Evolutionary conservation across 2,329 filamentous ascomycete genomes (phyloP), one percentile per base, ranked within the genome.

Genomic region (Alternaria ethzedia): DNA sequence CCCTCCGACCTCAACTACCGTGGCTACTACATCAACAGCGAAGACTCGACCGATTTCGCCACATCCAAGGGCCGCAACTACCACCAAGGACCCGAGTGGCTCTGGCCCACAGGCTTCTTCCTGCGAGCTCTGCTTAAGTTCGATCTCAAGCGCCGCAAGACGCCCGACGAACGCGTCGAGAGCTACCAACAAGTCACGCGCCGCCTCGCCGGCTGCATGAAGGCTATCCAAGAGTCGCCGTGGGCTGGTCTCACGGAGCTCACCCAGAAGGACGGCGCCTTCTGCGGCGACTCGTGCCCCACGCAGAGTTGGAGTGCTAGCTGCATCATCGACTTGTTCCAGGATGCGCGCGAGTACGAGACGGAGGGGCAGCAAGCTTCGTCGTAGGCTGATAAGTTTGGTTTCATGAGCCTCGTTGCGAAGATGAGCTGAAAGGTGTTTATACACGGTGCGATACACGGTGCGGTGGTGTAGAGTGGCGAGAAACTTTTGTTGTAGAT

Each of bases 41-140:
- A 98, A 75, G 96, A 99, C 81, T 95, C 91, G 63, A 89, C 88
- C 12, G 92, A 98, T 79, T 98, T 97, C 75, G 88, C 92, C 11
- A 98, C 95, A 0, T 89, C 91, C 71, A 98, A 98, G 81, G 96
- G 96, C 54, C 87, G 96, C 60, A 99, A 98, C 81, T 99, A 99
- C 82, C 96, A 99, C 80, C 95, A 98, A 80, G 96, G 96, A 5
- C 96, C 96, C 0, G 96, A 99, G 80, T 99, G 96, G 96, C 83
- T 97, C 23, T 99, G 96, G 96, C 96, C 95, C 0, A 95, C 93
- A 1, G 96, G 96, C 5, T 99, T 94, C 84, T 99, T 97, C 85
- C 85, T 97, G 21, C 90, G 96, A 52, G 96, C 96, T 1, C 83
- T 99, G 68, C 86, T 99, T 67, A 92, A 94, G 79, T 98, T 98